Base-by-base conservation (phyloP, 1,139 yeast genomes). In the Pichia sp. region DNA sequence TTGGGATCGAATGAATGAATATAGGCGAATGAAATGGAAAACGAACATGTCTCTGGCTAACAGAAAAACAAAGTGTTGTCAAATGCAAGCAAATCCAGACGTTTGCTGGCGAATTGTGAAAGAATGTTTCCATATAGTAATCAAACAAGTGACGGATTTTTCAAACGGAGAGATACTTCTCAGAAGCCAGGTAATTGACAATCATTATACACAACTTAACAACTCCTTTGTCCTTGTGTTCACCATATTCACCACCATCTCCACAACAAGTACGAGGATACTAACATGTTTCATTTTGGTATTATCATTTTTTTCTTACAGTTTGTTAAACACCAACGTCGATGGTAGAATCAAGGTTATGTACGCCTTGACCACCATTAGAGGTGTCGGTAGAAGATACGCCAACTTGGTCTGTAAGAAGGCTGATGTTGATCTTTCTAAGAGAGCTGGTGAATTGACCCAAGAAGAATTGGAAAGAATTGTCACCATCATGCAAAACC, bases 371-470 rank as follows among this genome's bases (percentile, higher is more conserved):
- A 92, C 99, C 85, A 89, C 92, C 82, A 95, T 95, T 76, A 89
- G 97, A 85, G 99, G 99, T 90, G 98, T 95, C 75, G 99, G 99
- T 82, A 95, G 98, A 81, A 95, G 99, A 84, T 95, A 93, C 89
- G 85, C 99, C 80, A 95, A 93, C 93, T 85, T 95, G 83, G 97
- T 93, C 76, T 95, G 98, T 85, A 95, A 95, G 89, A 95, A 92
- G 87, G 99, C 99, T 73, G 99, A 93, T 84, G 95, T 93, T 76
- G 96, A 90, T 77, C 87, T 93, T 79, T 75, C 81, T 80, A 93
- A 93, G 88, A 90, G 99, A 82, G 99, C 99, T 72, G 99, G 99
- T 88, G 99, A 93, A 82, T 90, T 93, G 78, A 92, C 99, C 78
- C 99, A 93, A 79, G 99, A 93, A 87, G 99, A 93, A 84, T 90